phyloP scores from a whole-genome alignment of 345 rosid species.

The Gossypium stocksii region DNA sequence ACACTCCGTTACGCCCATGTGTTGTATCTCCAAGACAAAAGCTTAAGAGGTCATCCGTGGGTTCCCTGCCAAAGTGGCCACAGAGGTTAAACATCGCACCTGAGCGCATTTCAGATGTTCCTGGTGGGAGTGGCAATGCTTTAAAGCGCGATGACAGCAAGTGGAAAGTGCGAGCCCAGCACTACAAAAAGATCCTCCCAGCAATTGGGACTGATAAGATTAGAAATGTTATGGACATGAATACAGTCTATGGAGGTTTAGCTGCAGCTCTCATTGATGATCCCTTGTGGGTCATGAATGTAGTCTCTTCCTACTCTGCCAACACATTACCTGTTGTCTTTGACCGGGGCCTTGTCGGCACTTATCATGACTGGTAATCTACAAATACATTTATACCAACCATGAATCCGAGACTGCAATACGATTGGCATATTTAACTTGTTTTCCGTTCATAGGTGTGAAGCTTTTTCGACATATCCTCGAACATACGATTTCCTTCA shows the following conservation, averaged over 20 bases:
- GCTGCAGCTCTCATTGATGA: constrained; percentile 70
- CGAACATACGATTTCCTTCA: constrained; percentile 94
- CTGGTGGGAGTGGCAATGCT: constrained; percentile 54
- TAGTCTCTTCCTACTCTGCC: constrained; percentile 76
- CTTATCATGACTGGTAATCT: constrained; percentile 84
- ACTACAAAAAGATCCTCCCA: constrained; percentile 84
- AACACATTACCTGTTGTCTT: constrained; percentile 79
- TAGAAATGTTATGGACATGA: constrained; percentile 98
- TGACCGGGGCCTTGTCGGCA: constrained; percentile 92
- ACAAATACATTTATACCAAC: constrained; percentile 6
- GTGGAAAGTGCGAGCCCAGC: constrained; percentile 76
- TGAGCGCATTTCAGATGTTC: constrained; percentile 65
- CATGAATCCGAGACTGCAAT: neutral
- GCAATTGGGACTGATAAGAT: constrained; percentile 75
- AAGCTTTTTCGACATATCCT: constrained; percentile 95
- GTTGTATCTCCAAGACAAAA: constrained; percentile 72
- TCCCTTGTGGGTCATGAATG: constrained; percentile 97
- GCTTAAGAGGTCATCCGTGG: constrained; percentile 51
- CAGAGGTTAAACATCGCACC: constrained; percentile 63
- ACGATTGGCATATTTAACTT: constrained; percentile 7
- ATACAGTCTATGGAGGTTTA: constrained; percentile 85
- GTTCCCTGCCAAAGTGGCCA: constrained; percentile 78
- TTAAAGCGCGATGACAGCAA: constrained; percentile 71
- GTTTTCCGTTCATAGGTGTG: constrained; percentile 60
- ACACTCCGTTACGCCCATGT: constrained; percentile 87